Percentiles rank a stretch among this genome's conserved stretches.
Evolutionary conservation across 73 alveolate species (phyloP).

Genomic region (Paramecium sexaurelia): DNA sequence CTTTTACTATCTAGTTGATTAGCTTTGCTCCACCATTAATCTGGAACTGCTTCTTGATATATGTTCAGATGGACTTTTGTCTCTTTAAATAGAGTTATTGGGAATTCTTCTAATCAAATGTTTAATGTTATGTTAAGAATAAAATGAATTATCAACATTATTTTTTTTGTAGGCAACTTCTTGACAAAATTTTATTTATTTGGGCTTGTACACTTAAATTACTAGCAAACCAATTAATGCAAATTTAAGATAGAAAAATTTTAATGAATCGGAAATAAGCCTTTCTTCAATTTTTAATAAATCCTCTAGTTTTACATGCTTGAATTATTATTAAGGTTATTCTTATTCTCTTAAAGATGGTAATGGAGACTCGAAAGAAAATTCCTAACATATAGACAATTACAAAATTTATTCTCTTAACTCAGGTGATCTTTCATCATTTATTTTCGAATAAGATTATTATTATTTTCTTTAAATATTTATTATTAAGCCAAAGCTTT

Average conservation of each 20-base stretch:
- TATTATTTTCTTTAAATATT: constrained; percentile 8
- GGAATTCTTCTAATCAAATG: background rate
- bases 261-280: background rate
- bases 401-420: constrained; percentile 21
- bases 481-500: background rate
- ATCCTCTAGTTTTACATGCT: constrained; percentile 47
- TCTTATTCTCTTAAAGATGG: constrained; percentile 29
- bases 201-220: too few species aligned
- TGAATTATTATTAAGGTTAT: background rate
- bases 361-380: constrained; percentile 53
- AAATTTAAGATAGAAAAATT: too few species aligned
- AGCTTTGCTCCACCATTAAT: background rate
- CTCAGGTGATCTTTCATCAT: constrained; percentile 39
- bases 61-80: constrained; percentile 37
- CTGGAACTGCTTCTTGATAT: constrained; percentile 34
- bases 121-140: constrained; percentile 26
- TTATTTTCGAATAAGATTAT: background rate
- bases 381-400: constrained; percentile 38
- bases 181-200: constrained; percentile 8
- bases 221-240: too few species aligned
- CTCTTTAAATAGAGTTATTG: background rate
- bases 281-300: constrained; percentile 21
- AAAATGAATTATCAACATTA: constrained; percentile 3
- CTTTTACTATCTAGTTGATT: constrained; percentile 39
- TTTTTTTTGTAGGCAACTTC: background rate